Evolutionary conservation across 768 basidiomycete genomes (phyloP).

Genomic region (Thelephora ganbajun): DNA sequence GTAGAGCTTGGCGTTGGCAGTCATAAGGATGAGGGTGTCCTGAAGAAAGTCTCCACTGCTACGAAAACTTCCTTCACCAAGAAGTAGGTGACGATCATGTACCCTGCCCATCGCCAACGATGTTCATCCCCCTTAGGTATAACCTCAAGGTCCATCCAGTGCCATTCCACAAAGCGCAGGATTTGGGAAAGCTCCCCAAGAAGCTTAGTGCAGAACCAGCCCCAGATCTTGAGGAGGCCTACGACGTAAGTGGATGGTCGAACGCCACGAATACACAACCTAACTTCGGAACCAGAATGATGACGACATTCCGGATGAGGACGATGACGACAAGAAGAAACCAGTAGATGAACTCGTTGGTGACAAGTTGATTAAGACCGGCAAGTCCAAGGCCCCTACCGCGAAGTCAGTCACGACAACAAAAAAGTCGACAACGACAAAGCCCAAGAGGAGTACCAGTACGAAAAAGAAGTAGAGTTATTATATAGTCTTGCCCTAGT

Average conservation of each 20-base stretch:
- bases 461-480: neutral
- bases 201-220: slow-evolving; percentile 61
- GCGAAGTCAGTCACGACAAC: neutral
- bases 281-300: slow-evolving; percentile 7
- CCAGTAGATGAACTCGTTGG: slow-evolving; percentile 13
- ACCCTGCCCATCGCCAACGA: neutral
- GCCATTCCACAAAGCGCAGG: slow-evolving; percentile 82
- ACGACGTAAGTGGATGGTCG: slow-evolving; percentile 19
- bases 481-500: neutral
- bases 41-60: slow-evolving; percentile 73
- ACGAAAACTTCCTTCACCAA: slow-evolving; percentile 79
- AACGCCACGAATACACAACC: neutral
- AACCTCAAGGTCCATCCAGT: slow-evolving; percentile 86
- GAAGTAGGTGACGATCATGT: slow-evolving; percentile 36
- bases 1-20: slow-evolving; percentile 86
- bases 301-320: slow-evolving; percentile 10
- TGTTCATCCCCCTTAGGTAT: slow-evolving; percentile 40
- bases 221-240: slow-evolving; percentile 88
- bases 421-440: slow-evolving; percentile 2
- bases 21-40: slow-evolving; percentile 53
- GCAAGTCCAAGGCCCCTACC: slow-evolving; percentile 6
- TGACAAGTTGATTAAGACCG: slow-evolving; percentile 19
- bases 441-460: no score
- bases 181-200: slow-evolving; percentile 68
- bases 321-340: slow-evolving; percentile 9